Evolutionary conservation across 176 grass and related monocot genomes (phyloP).

Genomic region (Carex cristatella): DNA sequence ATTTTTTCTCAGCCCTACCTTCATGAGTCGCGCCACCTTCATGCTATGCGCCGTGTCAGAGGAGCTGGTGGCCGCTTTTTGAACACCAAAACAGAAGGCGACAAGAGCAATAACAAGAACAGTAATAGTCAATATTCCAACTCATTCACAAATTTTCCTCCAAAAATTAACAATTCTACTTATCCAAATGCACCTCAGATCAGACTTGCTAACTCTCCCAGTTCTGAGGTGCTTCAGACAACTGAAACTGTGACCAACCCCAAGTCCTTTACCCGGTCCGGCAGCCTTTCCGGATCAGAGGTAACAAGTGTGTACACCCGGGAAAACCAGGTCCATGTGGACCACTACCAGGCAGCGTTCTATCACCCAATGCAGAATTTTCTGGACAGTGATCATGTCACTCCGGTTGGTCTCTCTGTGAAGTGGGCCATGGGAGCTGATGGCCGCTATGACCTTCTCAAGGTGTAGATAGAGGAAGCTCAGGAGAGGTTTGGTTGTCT

Average conservation of each 20-base stretch:
- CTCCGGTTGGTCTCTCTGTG: conserved; percentile 14
- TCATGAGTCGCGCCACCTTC: conserved; percentile 83
- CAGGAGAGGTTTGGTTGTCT: conserved; percentile 7
- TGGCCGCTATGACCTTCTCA: conserved; percentile 72
- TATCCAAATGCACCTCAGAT: conserved; percentile 1
- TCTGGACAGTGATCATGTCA: conserved; percentile 44
- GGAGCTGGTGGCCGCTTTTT: conserved; percentile 85
- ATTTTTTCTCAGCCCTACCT: conserved; percentile 58
- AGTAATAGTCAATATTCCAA: conserved; percentile 19
- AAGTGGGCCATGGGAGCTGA: conserved; percentile 60
- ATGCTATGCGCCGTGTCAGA: conserved; percentile 73
- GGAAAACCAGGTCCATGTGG: conserved; percentile 35
- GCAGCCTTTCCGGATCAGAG: conserved; percentile 60
- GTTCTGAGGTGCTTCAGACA: conserved; percentile 55
- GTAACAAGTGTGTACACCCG: conserved; percentile 52
- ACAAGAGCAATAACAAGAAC: neutral
- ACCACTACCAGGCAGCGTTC: conserved; percentile 49
- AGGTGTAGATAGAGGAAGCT: conserved; percentile 44
- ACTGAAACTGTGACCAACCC: conserved; percentile 36
- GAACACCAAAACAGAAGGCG: conserved; percentile 65
- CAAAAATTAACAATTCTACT: neutral
- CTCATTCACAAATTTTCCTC: neutral
- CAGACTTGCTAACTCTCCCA: conserved; percentile 29
- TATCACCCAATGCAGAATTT: conserved; percentile 62
- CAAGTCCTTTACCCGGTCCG: conserved; percentile 37